Base-by-base conservation (phyloP, 1,284 basidiomycete genomes). In the Mycosarcoma mackinlayi region DNA sequence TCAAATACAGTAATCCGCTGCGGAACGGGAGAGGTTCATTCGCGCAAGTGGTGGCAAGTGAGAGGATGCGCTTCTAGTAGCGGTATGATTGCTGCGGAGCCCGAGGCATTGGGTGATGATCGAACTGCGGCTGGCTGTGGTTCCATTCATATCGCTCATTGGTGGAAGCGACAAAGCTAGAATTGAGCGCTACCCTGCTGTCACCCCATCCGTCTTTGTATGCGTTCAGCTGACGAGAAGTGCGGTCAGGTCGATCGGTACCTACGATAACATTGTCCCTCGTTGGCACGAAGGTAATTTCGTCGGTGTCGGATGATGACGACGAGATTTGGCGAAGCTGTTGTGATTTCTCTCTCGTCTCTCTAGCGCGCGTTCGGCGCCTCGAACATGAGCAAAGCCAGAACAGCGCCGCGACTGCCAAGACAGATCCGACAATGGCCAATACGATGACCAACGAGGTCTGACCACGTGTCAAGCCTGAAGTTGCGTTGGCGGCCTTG, bases 341-440 rank as follows among this genome's bases (percentile, higher is more conserved):
- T 33, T 64, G 47, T 5, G 53, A 30, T 23, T 57, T 57, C 16
- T 57, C 58, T 7, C 25, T 13, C 57, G 47, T 59, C 49, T 70
- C 67, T 11, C 50, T 37, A 2, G 46, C 51, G 11, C 61, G 48
- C 50, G 60, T 70, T 18, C 54, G 52, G 11, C 67, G 61, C 21
- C 67, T 33, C 6, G 54, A 60, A 30, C 44, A 51, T 1, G 67
- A 70, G 39, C 67, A 70, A 11, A 65, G 16, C 67, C 67, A 70
- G 38, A 60, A 70, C 5, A 54, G 35, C 2, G 34, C 67, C 2
- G 62, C 39, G 14, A 70, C 56, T 13, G 31, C 33, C 6, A 53
- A 10, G 6, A 65, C 49, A 16, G 50, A 49, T 1, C 41, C 57
- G 30, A 70, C 30, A 41, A 61, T 50, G 50, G 23, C 19, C 21